Evolutionary conservation across 768 basidiomycete species (phyloP), one percentile per base, ranked within the genome.

Genomic region (Tricholomella constricta): DNA sequence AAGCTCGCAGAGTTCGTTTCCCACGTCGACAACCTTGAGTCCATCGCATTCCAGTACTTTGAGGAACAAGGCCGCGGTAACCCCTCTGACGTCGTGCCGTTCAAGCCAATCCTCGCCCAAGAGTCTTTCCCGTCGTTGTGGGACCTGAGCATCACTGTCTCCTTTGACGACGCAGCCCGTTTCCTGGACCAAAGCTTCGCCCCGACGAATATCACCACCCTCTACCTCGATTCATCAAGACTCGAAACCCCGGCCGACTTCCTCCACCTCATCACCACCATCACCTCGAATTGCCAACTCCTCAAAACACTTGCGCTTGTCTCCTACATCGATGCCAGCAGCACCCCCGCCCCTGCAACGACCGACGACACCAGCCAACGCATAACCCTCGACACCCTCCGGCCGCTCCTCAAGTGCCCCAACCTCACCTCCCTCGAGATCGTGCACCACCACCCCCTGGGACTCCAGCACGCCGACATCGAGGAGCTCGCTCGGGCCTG

Each of bases 21-120:
- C 6, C 70, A 49, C 11, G 68, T 79, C 26, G 67, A 67, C 22
- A 59, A 77, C 42, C 73, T 86, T 0, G 65, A 67, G 5, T 59
- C 72, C 6, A 52, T 85, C n/a, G 81, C 84, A 48, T 86, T 83
- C 50, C 79, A 78, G 47, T 83, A 80, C 58, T 52, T 69, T n/a
- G 57, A 67, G 7, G 64, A 69, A 0, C 80, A 84, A 52, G 83
- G 84, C 6, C 62, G 57, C 12, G 84, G 84, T 0, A 66, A 75
- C 38, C 63, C 68, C 1, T 52, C 47, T 1, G 84, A 86, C 54
- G 72, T 80, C 1, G 51, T 61, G 9, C 60, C 66, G 27, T 83
- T 84, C 59, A 19, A 45, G 14, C 83, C 85, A 1, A 57, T 54
- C 2, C 64, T 84, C 14, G 35, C 63, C 19, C 72, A 79, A 58